Conservation (phyloP, 306 rosid species). For the Abrus precatorius region DNA sequence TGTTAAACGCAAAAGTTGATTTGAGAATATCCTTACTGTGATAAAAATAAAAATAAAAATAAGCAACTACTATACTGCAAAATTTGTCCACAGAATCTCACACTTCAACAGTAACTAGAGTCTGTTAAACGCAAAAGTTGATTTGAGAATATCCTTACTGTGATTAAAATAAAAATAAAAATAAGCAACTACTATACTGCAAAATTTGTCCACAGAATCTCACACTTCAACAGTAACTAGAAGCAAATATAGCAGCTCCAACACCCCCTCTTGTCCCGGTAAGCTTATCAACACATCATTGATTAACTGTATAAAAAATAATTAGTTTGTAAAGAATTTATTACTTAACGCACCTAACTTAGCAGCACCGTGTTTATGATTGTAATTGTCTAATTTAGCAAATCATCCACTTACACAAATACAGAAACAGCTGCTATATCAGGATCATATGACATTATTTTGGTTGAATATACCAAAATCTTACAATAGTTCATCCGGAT, state of each 20-base stretch:
- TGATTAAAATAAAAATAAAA: neutral
- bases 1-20: neutral
- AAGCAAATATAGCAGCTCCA: neutral
- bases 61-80: neutral
- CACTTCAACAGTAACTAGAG: neutral
- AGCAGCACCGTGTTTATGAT: neutral
- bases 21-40: neutral
- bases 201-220: neutral
- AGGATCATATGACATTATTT: slow-evolving; percentile 36
- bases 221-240: neutral
- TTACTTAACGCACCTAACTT: slow-evolving; percentile 27
- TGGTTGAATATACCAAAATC: slow-evolving; percentile 45
- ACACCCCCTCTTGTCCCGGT: neutral
- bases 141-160: neutral
- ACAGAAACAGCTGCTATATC: slow-evolving; percentile 3
- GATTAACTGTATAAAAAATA: neutral
- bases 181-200: neutral
- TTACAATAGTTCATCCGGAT: neutral
- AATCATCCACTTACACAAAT: neutral
- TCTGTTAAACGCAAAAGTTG: neutral
- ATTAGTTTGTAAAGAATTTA: neutral
- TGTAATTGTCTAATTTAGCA: neutral
- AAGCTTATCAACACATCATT: neutral
- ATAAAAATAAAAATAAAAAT: neutral
- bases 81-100: neutral